Conservation (phyloP, 495 filamentous ascomycete genomes). For the Penicillium dipodomyicola region DNA sequence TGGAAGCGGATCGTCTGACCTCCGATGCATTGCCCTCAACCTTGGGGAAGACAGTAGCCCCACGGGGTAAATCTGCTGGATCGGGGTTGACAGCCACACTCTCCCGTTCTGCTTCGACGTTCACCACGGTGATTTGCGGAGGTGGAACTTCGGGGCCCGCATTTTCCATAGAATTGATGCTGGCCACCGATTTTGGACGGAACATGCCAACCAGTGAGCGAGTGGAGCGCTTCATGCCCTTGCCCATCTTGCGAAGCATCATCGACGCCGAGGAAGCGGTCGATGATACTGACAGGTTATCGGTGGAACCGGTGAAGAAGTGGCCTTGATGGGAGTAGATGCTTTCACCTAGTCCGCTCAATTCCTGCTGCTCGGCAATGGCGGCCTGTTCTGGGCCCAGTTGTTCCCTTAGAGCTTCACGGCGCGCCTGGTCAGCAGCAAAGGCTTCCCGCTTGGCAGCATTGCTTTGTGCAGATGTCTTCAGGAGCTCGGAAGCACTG, state of each 20-base stretch:
- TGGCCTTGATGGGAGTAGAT: constrained; percentile 89
- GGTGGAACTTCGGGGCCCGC: constrained; percentile 55
- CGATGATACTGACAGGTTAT: constrained; percentile 95
- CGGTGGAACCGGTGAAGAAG: constrained; percentile 87
- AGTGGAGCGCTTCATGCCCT: constrained; percentile 89
- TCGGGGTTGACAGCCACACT: constrained; percentile 77
- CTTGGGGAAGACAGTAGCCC: constrained; percentile 83
- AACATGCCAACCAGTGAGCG: constrained; percentile 93
- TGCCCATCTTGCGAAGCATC: constrained; percentile 99
- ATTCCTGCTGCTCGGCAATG: constrained; percentile 88
- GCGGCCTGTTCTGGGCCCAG: constrained; percentile 83
- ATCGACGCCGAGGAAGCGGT: constrained; percentile 97
- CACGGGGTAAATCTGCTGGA: constrained; percentile 62
- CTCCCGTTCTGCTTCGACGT: constrained; percentile 87
- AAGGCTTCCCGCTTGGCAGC: constrained; percentile 49
- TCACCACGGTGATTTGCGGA: constrained; percentile 88
- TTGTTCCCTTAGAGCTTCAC: constrained; percentile 67
- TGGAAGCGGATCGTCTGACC: constrained; percentile 27
- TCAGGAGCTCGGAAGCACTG: constrained; percentile 87
- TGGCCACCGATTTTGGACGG: constrained; percentile 87
- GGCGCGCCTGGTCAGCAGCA: constrained; percentile 64
- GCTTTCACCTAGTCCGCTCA: constrained; percentile 81
- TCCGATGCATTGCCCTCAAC: constrained; percentile 57
- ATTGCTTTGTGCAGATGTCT: constrained; percentile 66
- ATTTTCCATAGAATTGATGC: constrained; percentile 65